phyloP scores from a whole-genome alignment of 73 alveolate species.

The Symbiodinium natans region DNA sequence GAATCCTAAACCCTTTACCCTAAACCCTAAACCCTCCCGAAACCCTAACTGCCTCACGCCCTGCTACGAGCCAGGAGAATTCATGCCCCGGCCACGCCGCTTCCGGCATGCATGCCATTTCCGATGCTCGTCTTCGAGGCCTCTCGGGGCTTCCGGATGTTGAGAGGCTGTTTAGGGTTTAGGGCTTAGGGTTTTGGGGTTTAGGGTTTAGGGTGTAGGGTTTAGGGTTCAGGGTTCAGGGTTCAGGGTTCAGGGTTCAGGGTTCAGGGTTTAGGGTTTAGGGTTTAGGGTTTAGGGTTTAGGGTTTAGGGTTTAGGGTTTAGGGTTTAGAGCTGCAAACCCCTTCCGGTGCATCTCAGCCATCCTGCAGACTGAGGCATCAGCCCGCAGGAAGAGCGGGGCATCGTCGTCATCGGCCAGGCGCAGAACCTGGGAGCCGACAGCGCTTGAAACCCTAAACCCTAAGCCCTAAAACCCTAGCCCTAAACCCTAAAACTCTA shows the following conservation, averaged over 20 bases:
- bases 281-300: background rate
- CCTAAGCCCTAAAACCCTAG: too few relatives aligned
- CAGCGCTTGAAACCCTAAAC: too few relatives aligned
- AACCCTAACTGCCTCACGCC: too few relatives aligned
- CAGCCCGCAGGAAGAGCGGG: constrained; percentile 53
- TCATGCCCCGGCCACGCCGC: constrained; percentile 18
- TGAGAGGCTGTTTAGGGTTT: background rate
- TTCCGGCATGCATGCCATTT: constrained; percentile 50
- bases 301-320: too few relatives aligned
- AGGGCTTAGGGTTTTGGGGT: background rate
- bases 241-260: background rate
- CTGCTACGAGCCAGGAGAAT: too few relatives aligned
- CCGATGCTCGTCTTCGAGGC: constrained; percentile 72
- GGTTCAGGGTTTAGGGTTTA: too few relatives aligned
- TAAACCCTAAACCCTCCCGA: too few relatives aligned
- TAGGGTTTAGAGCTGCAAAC: too few relatives aligned
- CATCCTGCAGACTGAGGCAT: too few relatives aligned
- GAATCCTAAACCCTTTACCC: too few relatives aligned
- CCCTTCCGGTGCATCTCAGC: too few relatives aligned
- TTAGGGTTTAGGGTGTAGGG: background rate
- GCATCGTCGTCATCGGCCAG: constrained; percentile 79
- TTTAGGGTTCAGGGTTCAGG: background rate
- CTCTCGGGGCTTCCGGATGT: background rate
- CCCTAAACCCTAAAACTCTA: too few relatives aligned
- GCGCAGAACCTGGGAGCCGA: constrained; percentile 29